Percentiles rank a stretch among this genome's conserved stretches.
Conservation (phyloP, 306 rosid genomes). For the Luffa acutangula region DNA sequence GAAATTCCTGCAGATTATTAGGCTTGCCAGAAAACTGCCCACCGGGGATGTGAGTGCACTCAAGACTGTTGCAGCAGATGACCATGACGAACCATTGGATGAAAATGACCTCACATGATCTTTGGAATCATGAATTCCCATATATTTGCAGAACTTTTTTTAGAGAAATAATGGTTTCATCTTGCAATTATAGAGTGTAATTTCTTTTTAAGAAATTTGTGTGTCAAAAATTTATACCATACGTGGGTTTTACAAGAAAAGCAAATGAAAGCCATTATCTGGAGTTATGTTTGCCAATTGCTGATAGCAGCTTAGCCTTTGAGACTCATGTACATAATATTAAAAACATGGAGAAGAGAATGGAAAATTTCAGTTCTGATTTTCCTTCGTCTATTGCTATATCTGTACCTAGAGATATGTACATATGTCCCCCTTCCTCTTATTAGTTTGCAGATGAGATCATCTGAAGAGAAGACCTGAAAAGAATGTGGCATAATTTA, state of each 20-base stretch:
- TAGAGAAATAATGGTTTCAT: not conserved
- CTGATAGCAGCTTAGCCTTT: not conserved
- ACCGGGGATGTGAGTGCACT: conserved; percentile 68
- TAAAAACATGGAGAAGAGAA: not conserved
- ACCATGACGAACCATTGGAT: conserved; percentile 50
- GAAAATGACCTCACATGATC: conserved; percentile 78
- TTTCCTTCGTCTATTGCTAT: not conserved
- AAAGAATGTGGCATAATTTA: not conserved
- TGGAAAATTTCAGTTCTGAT: not conserved
- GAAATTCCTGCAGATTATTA: conserved; percentile 57
- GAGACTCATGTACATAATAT: not conserved
- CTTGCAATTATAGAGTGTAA: not conserved
- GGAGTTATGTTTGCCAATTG: not conserved
- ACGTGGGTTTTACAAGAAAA: not conserved
- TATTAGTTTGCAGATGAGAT: not conserved
- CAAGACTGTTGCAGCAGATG: conserved; percentile 25
- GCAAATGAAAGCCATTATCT: not conserved
- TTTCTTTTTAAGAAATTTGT: not conserved
- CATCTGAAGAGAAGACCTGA: not conserved
- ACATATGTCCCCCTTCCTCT: not conserved
- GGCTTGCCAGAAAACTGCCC: conserved; percentile 84
- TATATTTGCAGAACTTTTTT: not conserved
- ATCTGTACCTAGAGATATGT: not conserved
- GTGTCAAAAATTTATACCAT: not conserved
- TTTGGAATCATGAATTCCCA: not conserved